These are phyloP conservation scores for Sphagnurus paluster DNA, from an alignment of 1,284 basidiomycete genomes.

Conservation along the genomic window DNA sequence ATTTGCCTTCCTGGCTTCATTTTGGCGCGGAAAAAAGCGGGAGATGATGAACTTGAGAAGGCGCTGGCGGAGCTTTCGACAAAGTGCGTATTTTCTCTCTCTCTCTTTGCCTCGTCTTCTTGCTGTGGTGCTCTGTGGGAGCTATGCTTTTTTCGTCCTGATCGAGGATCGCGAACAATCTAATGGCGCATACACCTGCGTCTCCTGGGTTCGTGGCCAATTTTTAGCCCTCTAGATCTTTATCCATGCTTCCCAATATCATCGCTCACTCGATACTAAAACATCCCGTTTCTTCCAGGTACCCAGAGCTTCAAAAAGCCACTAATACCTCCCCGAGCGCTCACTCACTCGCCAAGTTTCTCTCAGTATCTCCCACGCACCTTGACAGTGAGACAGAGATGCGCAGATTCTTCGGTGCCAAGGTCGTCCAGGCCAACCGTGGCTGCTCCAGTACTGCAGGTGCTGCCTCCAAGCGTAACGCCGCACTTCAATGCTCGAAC, in stretches of 20 bases:
- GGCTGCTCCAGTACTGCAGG: constrained; percentile 34
- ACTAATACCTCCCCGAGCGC: constrained; percentile 26
- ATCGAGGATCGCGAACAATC: no score
- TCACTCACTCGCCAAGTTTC: constrained; percentile 52
- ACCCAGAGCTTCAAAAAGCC: constrained; percentile 52
- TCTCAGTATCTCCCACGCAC: constrained; percentile 75
- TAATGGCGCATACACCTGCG: no score
- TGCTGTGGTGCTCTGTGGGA: no score
- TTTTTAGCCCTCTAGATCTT: no score
- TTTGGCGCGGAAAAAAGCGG: constrained; percentile 62
- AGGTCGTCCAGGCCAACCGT: constrained; percentile 71
- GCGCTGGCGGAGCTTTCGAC: constrained; percentile 80
- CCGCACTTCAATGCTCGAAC: constrained; percentile 50
- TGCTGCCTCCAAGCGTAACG: constrained; percentile 31
- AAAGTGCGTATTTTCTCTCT: constrained; percentile 48
- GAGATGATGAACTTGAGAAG: constrained; percentile 79
- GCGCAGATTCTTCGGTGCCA: constrained; percentile 89
- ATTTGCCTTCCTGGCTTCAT: no score
- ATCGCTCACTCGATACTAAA: background rate
- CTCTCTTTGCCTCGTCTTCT: background rate
- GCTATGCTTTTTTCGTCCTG: no score
- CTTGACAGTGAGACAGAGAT: constrained; percentile 89
- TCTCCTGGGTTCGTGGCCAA: no score
- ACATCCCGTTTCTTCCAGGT: constrained; percentile 33
- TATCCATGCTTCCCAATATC: background rate